Percentiles rank a stretch among this genome's conserved stretches.
These are phyloP conservation scores for Vitis amurensis DNA, from an alignment of 164 flowering plant species.

Conservation along the genomic window DNA sequence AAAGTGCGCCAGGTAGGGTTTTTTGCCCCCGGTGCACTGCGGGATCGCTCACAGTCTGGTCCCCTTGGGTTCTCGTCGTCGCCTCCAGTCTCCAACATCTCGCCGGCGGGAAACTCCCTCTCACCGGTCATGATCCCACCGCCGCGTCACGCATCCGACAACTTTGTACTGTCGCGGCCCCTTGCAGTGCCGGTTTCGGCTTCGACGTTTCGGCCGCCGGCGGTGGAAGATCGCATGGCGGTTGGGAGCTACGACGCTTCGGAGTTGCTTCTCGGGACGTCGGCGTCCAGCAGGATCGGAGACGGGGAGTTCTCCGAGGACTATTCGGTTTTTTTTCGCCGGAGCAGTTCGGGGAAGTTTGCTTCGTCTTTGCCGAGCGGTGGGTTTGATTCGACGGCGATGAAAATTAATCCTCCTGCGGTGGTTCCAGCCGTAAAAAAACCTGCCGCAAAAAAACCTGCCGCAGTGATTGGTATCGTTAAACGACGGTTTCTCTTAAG, in stretches of 20 bases:
- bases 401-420: constrained; percentile 19
- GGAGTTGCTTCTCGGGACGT: constrained; percentile 43
- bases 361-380: constrained; percentile 51
- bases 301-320: constrained; percentile 54
- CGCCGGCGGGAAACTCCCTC: constrained; percentile 56
- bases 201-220: constrained; percentile 34
- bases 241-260: constrained; percentile 70
- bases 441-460: constrained; percentile 3
- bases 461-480: constrained; percentile 8
- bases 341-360: constrained; percentile 38
- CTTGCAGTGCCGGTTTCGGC: constrained; percentile 31
- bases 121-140: constrained; percentile 85
- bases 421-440: not conserved
- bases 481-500: too few relatives aligned
- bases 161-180: constrained; percentile 19
- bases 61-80: constrained; percentile 31
- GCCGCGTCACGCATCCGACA: constrained; percentile 58
- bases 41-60: constrained; percentile 40
- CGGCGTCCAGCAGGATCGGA: constrained; percentile 31
- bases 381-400: constrained; percentile 42
- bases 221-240: constrained; percentile 24
- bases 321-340: constrained; percentile 26
- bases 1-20: constrained; percentile 85
- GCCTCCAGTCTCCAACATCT: constrained; percentile 37
- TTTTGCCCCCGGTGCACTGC: constrained; percentile 50